Conservation (phyloP, 495 filamentous ascomycete genomes). For the Pseudevernia furfuracea region DNA sequence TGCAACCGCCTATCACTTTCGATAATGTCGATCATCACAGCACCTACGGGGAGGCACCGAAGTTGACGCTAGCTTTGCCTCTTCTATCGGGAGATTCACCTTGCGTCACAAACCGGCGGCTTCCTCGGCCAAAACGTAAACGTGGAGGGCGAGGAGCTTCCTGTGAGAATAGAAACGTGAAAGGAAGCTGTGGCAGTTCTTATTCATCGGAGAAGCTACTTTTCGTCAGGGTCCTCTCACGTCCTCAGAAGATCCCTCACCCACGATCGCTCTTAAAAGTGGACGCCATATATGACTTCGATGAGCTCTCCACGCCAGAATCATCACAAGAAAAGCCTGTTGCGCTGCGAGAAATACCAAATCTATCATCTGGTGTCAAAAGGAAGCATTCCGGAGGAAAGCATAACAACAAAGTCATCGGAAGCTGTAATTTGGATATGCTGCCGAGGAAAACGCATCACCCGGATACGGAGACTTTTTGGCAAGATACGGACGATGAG, state of each 20-base stretch:
- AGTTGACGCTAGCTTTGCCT: neutral
- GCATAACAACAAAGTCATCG: neutral
- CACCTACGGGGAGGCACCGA: neutral
- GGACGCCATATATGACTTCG: conserved; percentile 5
- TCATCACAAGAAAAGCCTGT: conserved; percentile 1
- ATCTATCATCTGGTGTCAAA: neutral
- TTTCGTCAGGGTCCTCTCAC: neutral
- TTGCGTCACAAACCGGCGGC: conserved; percentile 3
- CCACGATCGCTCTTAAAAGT: neutral
- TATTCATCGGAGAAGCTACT: neutral
- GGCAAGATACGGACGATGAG: conserved; percentile 13
- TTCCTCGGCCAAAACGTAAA: neutral
- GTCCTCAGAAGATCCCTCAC: neutral
- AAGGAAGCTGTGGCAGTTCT: neutral
- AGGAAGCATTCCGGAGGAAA: neutral
- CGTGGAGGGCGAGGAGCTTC: neutral
- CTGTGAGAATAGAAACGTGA: neutral
- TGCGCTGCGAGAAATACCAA: conserved; percentile 3
- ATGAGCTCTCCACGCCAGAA: conserved; percentile 12
- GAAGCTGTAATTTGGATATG: neutral
- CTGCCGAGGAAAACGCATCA: neutral
- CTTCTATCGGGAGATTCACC: conserved; percentile 1
- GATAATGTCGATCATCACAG: conserved; percentile 3
- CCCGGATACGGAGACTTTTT: neutral
- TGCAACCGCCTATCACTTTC: neutral